A percentile compares a stretch with the other conserved stretches of the same genome.
Conservation (phyloP, 1,284 basidiomycete genomes). For the Irpex lacteus region DNA sequence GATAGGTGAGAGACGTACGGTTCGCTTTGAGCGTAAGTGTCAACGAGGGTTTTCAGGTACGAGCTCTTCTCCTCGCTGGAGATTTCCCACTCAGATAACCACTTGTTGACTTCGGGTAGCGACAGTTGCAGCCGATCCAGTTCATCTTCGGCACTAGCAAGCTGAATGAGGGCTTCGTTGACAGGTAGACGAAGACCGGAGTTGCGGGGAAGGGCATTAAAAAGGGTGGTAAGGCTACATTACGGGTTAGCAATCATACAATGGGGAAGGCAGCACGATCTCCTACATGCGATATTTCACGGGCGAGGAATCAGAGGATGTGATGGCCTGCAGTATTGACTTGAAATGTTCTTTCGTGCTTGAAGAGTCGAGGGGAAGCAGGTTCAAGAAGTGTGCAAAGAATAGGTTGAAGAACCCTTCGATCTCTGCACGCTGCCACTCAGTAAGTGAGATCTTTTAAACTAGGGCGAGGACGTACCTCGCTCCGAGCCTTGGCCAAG, state of each 20-base stretch:
- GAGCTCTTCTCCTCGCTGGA: slow-evolving; percentile 62
- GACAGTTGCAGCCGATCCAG: slow-evolving; percentile 67
- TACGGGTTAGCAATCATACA: not conserved
- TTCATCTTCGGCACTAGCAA: slow-evolving; percentile 68
- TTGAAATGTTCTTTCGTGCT: slow-evolving; percentile 50
- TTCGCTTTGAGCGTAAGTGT: slow-evolving; percentile 58
- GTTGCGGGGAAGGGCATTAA: slow-evolving; percentile 75
- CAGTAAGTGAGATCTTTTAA: slow-evolving; percentile 1
- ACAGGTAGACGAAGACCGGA: slow-evolving; percentile 69
- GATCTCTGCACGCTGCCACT: slow-evolving; percentile 50
- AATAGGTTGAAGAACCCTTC: slow-evolving; percentile 87
- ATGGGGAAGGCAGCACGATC: not conserved
- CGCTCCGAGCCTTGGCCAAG: slow-evolving; percentile 74
- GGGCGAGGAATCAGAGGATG: slow-evolving; percentile 46
- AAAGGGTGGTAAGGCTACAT: slow-evolving; percentile 79
- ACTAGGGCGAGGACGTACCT: slow-evolving; percentile 42
- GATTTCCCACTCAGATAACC: slow-evolving; percentile 78
- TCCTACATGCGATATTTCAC: slow-evolving; percentile 72
- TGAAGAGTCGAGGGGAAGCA: slow-evolving; percentile 53
- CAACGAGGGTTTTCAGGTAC: slow-evolving; percentile 70
- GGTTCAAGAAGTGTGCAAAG: slow-evolving; percentile 63
- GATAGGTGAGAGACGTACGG: slow-evolving; percentile 39
- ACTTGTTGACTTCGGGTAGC: slow-evolving; percentile 62
- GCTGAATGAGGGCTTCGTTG: slow-evolving; percentile 65
- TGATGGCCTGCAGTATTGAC: slow-evolving; percentile 53